Base-by-base conservation (phyloP, 441 rosid species). In the Syzygium malaccense region DNA sequence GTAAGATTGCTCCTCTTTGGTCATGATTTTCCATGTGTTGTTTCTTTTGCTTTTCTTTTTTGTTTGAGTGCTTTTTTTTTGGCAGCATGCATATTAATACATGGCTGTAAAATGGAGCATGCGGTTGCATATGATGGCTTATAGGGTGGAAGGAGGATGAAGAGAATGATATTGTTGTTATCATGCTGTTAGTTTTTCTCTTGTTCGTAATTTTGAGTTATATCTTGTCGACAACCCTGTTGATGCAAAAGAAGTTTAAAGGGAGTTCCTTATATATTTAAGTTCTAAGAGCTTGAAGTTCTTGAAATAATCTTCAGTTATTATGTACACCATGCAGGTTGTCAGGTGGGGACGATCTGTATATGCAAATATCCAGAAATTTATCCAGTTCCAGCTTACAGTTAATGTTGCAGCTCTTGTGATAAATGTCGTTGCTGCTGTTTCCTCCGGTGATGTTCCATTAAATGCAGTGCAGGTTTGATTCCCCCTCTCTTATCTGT, bases 261-360 rank as follows among this genome's bases (percentile, higher is more conserved):
- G 51, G n/a, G 28, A 23, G 83, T 41, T 12, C 48, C 83, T 41
- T 41, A 23, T 75, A 37, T 71, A 51, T 37, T 37, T 37, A 71
- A 71, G 83, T 71, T 37, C 51, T 71, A 71, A 71, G 83, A 71
- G 41, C 83, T 71, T 71, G 28, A 37, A 71, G 49, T 71, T 71
- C 83, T 71, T 71, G 28, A 71, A 53, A 54, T 51, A 20, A 57
- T 32, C 48, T 32, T 51, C 49, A 85, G 64, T 20, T 49, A n/a
- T 53, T 32, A 28, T 54, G 54, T 49, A 55, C 56, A 33, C 32
- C 84, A 48, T 93, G 83, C 91, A 97, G 99, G 99, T 98, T 92
- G 99, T 98, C 60, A 94, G 98, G 60, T 98, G 99, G 99, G 99
- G 99, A 51, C 93, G 99, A 85, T 98, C 99, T 57, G 99, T 98